Conservation (phyloP, 2,329 filamentous ascomycete species). For the Didymella pinodella region DNA sequence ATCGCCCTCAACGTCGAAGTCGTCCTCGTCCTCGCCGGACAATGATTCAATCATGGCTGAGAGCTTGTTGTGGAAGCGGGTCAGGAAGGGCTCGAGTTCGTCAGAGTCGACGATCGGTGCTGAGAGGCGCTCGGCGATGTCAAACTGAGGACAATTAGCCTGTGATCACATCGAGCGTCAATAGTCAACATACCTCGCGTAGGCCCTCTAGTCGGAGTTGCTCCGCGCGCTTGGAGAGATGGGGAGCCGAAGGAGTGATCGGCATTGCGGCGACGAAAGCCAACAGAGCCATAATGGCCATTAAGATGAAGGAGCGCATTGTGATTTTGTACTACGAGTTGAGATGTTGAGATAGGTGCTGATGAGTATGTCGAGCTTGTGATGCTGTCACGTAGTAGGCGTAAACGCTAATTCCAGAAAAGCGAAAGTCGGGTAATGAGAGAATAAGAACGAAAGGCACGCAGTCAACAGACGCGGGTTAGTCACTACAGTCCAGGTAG, state of each 20-base stretch:
- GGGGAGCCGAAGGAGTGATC: slow-evolving; percentile 48
- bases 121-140: slow-evolving; percentile 44
- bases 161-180: background rate
- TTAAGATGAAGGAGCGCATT: slow-evolving; percentile 40
- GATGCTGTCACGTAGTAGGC: background rate
- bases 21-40: slow-evolving; percentile 26
- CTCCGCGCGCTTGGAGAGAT: slow-evolving; percentile 43
- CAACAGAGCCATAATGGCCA: slow-evolving; percentile 38
- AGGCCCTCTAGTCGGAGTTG: slow-evolving; percentile 46
- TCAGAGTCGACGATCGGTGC: slow-evolving; percentile 30
- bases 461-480: slow-evolving; percentile 23
- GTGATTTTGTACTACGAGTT: slow-evolving; percentile 4
- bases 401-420: slow-evolving; percentile 22
- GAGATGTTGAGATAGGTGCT: background rate
- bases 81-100: slow-evolving; percentile 26
- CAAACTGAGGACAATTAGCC: slow-evolving; percentile 36
- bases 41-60: slow-evolving; percentile 31
- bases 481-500: slow-evolving; percentile 25
- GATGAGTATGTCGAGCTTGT: background rate
- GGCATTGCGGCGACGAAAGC: slow-evolving; percentile 40
- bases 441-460: slow-evolving; percentile 28
- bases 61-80: slow-evolving; percentile 33
- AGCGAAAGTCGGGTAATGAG: slow-evolving; percentile 20
- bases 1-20: slow-evolving; percentile 45
- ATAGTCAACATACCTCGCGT: slow-evolving; percentile 38